A percentile compares a stretch with the other conserved stretches of the same genome.
Evolutionary conservation across 208 protist species (phyloP).

Genomic region (Leishmania guyanensis): DNA sequence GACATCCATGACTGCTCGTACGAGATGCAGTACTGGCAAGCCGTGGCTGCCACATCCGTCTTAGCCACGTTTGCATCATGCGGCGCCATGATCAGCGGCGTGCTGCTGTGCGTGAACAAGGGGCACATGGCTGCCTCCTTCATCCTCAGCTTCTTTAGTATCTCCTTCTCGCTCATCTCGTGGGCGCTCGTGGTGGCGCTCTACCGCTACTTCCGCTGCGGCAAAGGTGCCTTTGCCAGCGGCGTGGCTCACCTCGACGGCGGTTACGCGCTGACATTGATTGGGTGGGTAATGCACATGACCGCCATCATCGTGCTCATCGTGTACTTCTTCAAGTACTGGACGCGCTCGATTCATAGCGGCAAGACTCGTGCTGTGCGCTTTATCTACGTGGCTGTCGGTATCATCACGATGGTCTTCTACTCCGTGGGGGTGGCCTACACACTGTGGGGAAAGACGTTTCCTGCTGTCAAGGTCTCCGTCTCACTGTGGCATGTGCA

Average conservation of each 20-base stretch:
- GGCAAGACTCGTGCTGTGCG: constrained; percentile 34
- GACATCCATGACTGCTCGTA: constrained; percentile 48
- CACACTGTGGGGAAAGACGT: constrained; percentile 38
- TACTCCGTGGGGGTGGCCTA: constrained; percentile 46
- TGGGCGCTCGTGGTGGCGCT: constrained; percentile 46
- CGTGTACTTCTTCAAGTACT: constrained; percentile 40
- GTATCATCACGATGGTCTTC: constrained; percentile 42
- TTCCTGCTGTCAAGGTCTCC: constrained; percentile 35
- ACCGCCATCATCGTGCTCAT: constrained; percentile 33
- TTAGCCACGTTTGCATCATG: constrained; percentile 35
- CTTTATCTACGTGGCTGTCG: constrained; percentile 39
- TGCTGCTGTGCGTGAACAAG: constrained; percentile 35
- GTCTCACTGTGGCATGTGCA: constrained; percentile 54
- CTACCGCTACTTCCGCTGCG: constrained; percentile 45
- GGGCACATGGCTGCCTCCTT: constrained; percentile 50
- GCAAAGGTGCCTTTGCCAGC: constrained; percentile 37
- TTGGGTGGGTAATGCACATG: constrained; percentile 37
- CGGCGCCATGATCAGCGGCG: constrained; percentile 31
- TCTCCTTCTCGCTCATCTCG: constrained; percentile 39
- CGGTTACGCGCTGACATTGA: constrained; percentile 46
- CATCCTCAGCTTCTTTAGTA: constrained; percentile 45
- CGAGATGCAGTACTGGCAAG: constrained; percentile 58
- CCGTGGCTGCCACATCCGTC: constrained; percentile 42
- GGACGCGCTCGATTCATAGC: constrained; percentile 43
- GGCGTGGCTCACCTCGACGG: constrained; percentile 45